Evolutionary conservation across 2,329 filamentous ascomycete genomes (phyloP).

Genomic region (Pyrenochaeta sp.): DNA sequence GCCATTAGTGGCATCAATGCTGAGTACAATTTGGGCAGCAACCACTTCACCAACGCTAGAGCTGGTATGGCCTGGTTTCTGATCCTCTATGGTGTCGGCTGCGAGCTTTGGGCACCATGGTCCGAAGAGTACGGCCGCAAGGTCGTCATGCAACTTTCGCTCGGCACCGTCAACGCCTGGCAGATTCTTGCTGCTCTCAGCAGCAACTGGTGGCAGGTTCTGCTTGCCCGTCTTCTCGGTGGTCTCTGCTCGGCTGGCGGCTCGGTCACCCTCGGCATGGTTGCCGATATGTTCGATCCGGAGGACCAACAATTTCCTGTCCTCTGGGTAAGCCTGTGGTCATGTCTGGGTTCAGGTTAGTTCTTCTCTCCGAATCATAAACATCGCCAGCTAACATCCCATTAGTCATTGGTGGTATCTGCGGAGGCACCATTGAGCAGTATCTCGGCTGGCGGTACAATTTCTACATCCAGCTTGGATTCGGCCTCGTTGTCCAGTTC

Average conservation of each 20-base stretch:
- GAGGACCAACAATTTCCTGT: conserved; percentile 74
- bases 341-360: conserved; percentile 70
- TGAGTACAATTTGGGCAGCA: conserved; percentile 60
- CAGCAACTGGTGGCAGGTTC: conserved; percentile 66
- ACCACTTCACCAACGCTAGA: conserved; percentile 51
- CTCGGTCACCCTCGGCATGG: conserved; percentile 69
- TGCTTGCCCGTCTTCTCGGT: conserved; percentile 62
- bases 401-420: conserved; percentile 78
- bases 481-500: conserved; percentile 72
- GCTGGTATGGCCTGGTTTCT: conserved; percentile 78
- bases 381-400: no score
- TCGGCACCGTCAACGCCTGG: conserved; percentile 77
- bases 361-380: no score
- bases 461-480: conserved; percentile 85
- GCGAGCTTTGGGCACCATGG: conserved; percentile 83
- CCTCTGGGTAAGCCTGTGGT: conserved; percentile 60
- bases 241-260: conserved; percentile 64
- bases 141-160: conserved; percentile 73
- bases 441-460: conserved; percentile 75
- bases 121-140: conserved; percentile 81
- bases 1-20: conserved; percentile 60
- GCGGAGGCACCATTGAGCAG: conserved; percentile 75
- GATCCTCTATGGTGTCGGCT: conserved; percentile 81
- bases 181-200: conserved; percentile 68
- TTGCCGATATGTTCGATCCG: conserved; percentile 67